These are phyloP conservation scores for Coemansia asiatica DNA, from an alignment of 192 early-diverging fungal genomes.

Conservation along the genomic window DNA sequence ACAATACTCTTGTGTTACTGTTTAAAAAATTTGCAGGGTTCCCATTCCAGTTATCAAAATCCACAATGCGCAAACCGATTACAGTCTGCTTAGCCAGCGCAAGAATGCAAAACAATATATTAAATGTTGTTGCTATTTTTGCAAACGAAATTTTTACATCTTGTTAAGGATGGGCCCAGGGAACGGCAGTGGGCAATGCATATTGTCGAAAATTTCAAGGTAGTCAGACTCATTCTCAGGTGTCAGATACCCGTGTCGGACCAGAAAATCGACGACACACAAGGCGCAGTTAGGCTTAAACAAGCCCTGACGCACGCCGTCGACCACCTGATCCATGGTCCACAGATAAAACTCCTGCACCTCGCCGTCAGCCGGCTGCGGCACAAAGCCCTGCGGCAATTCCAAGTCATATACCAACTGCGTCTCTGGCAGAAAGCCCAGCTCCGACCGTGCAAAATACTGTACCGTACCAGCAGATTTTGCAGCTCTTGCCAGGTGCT, in stretches of 20 bases:
- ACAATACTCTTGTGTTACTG: too few relatives aligned
- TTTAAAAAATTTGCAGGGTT: too few relatives aligned
- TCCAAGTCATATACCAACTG: conserved; percentile 87
- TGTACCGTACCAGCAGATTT: conserved; percentile 63
- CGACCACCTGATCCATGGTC: conserved; percentile 59
- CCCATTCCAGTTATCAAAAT: too few relatives aligned
- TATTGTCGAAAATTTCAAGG: conserved; percentile 63
- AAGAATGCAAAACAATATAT: too few relatives aligned
- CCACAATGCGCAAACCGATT: too few relatives aligned
- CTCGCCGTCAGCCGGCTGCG: conserved; percentile 80
- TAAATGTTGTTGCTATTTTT: too few relatives aligned
- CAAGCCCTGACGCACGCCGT: conserved; percentile 46
- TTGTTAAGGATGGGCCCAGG: conserved; percentile 56
- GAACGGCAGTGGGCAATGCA: conserved; percentile 68
- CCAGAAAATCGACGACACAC: conserved; percentile 79
- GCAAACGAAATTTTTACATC: neutral
- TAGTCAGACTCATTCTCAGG: conserved; percentile 84
- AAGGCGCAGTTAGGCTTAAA: conserved; percentile 89
- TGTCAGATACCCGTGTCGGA: conserved; percentile 70
- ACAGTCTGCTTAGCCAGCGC: too few relatives aligned
- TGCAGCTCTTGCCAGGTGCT: conserved; percentile 57
- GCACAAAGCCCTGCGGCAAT: conserved; percentile 61
- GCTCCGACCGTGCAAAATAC: conserved; percentile 64
- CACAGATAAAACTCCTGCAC: conserved; percentile 76
- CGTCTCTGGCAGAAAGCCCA: conserved; percentile 77